phyloP scores from a whole-genome alignment of 441 rosid species.

The Eugenia klotzschiana region DNA sequence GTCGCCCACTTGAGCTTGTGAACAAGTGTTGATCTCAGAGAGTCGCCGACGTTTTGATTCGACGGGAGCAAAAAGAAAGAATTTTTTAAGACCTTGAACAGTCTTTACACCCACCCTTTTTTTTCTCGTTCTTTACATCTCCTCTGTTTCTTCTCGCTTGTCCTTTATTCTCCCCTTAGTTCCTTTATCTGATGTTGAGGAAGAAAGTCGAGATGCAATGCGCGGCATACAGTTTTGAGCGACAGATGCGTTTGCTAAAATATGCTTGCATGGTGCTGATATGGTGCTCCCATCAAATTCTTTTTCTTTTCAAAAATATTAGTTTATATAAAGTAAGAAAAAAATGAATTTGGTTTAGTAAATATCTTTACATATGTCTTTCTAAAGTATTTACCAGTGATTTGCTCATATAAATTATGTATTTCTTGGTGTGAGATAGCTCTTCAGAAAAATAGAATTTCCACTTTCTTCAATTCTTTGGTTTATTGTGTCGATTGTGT shows the following conservation, averaged over 20 bases:
- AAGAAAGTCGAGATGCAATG: background rate
- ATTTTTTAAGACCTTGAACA: background rate
- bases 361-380: background rate
- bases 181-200: background rate
- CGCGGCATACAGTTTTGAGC: background rate
- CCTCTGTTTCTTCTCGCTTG: background rate
- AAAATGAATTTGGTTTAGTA: background rate
- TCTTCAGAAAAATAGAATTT: background rate
- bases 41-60: background rate
- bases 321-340: background rate
- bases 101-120: background rate
- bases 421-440: background rate
- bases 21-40: background rate
- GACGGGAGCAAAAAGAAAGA: background rate
- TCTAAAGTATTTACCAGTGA: background rate
- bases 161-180: background rate
- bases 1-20: background rate
- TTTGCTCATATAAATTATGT: background rate
- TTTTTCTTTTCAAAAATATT: background rate
- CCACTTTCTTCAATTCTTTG: background rate
- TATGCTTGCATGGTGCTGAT: background rate
- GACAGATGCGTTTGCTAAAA: background rate
- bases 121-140: background rate
- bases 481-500: background rate
- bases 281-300: background rate